Conservation (phyloP, 2,329 filamentous ascomycete genomes). For the Colletotrichum plurivorum region DNA sequence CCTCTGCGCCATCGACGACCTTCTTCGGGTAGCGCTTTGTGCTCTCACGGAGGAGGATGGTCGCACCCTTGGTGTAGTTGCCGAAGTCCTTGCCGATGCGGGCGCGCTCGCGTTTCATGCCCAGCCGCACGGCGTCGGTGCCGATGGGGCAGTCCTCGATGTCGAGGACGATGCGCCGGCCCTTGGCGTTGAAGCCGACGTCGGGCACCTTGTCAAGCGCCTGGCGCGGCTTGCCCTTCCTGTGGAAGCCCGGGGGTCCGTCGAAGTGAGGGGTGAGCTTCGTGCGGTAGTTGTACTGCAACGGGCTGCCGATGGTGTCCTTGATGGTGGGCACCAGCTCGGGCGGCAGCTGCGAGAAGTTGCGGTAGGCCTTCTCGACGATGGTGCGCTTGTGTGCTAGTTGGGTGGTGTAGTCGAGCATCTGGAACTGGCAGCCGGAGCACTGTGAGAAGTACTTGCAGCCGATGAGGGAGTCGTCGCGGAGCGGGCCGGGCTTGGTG, state of each 20-base stretch:
- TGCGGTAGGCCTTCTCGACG: slow-evolving; percentile 90
- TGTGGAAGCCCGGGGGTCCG: slow-evolving; percentile 72
- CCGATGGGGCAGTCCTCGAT: slow-evolving; percentile 98
- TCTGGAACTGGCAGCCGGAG: slow-evolving; percentile 96
- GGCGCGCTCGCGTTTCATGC: slow-evolving; percentile 83
- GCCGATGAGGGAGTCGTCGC: slow-evolving; percentile 81
- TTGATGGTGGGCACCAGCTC: slow-evolving; percentile 81
- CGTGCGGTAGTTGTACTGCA: slow-evolving; percentile 94
- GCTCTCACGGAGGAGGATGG: slow-evolving; percentile 88
- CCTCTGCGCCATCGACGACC: slow-evolving; percentile 46
- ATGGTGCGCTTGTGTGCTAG: slow-evolving; percentile 87
- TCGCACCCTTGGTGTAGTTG: slow-evolving; percentile 86
- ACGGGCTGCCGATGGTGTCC: slow-evolving; percentile 90
- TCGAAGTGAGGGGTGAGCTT: slow-evolving; percentile 98
- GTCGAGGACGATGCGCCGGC: slow-evolving; percentile 84
- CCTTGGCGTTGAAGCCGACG: slow-evolving; percentile 93
- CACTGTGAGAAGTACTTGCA: slow-evolving; percentile 92
- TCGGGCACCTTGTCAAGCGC: slow-evolving; percentile 77
- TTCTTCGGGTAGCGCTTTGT: slow-evolving; percentile 76
- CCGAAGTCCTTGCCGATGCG: slow-evolving; percentile 79
- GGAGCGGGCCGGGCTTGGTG: slow-evolving; percentile 77
- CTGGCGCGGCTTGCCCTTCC: slow-evolving; percentile 61
- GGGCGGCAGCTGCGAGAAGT: slow-evolving; percentile 88
- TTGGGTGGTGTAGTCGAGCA: slow-evolving; percentile 91
- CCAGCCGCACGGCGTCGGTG: slow-evolving; percentile 85